A percentile compares a stretch with the other conserved stretches of the same genome.
Conservation (phyloP, 495 filamentous ascomycete genomes). For the Penicillium odoratum region DNA sequence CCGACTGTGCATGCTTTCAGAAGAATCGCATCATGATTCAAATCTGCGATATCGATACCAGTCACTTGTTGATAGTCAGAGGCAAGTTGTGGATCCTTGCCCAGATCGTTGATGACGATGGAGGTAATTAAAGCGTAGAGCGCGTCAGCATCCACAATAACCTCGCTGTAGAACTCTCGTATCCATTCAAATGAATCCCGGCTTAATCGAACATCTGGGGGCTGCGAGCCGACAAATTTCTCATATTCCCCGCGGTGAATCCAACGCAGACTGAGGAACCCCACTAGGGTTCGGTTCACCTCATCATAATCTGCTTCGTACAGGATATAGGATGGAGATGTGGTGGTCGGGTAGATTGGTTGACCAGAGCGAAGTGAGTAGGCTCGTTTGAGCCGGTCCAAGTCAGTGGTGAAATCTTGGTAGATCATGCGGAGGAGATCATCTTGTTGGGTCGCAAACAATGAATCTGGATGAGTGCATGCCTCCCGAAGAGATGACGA, state of each 20-base stretch:
- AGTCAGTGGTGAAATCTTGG: conserved; percentile 15
- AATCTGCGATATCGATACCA: conserved; percentile 23
- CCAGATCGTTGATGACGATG: conserved; percentile 41
- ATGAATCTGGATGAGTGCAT: conserved; percentile 8
- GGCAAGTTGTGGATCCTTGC: conserved; percentile 37
- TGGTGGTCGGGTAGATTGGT: background rate
- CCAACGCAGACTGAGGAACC: conserved; percentile 21
- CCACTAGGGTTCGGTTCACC: conserved; percentile 21
- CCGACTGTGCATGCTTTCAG: conserved; percentile 31
- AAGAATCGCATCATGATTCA: conserved; percentile 40
- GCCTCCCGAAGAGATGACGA: conserved; percentile 8
- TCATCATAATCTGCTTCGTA: conserved; percentile 21
- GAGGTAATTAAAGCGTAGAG: conserved; percentile 35
- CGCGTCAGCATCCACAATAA: conserved; percentile 20
- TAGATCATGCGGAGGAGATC: conserved; percentile 13
- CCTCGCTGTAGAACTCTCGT: conserved; percentile 11
- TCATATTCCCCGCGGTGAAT: conserved; percentile 19
- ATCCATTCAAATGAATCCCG: conserved; percentile 26
- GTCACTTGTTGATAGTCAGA: conserved; percentile 25
- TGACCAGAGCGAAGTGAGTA: conserved; percentile 22
- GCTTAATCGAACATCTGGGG: conserved; percentile 8
- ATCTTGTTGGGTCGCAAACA: conserved; percentile 9
- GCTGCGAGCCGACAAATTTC: conserved; percentile 15
- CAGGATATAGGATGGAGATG: conserved; percentile 18
- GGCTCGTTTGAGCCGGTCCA: conserved; percentile 19